Conservation (phyloP, 2,329 filamentous ascomycete species). For the Monilinia fructigena region DNA sequence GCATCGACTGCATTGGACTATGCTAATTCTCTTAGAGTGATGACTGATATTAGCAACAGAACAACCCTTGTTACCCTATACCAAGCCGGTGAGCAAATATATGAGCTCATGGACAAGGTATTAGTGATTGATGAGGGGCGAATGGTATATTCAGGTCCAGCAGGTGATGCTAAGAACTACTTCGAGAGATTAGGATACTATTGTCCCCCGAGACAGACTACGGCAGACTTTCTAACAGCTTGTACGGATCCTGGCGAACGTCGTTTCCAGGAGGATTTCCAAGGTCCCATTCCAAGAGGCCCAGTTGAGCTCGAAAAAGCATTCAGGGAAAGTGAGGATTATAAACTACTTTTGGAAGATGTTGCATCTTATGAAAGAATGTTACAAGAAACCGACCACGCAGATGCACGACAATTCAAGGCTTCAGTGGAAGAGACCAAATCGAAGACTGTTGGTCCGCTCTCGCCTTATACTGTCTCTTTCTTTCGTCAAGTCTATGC, state of each 20-base stretch:
- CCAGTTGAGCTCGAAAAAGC: slow-evolving; percentile 61
- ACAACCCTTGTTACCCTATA: slow-evolving; percentile 69
- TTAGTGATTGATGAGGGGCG: slow-evolving; percentile 72
- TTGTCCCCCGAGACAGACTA: slow-evolving; percentile 58
- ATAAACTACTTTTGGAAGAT: slow-evolving; percentile 59
- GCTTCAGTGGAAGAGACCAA: slow-evolving; percentile 64
- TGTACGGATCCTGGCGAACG: slow-evolving; percentile 73
- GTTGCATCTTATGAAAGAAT: slow-evolving; percentile 59
- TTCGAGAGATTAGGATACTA: slow-evolving; percentile 65
- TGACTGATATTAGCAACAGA: slow-evolving; percentile 73
- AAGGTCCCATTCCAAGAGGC: slow-evolving; percentile 59
- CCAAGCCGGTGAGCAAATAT: slow-evolving; percentile 68
- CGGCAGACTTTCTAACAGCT: slow-evolving; percentile 74
- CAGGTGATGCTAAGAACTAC: slow-evolving; percentile 60
- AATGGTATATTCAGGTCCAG: slow-evolving; percentile 64
- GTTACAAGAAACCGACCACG: slow-evolving; percentile 55
- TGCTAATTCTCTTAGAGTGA: slow-evolving; percentile 65
- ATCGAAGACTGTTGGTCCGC: slow-evolving; percentile 65
- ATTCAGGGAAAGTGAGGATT: slow-evolving; percentile 63
- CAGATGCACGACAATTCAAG: slow-evolving; percentile 64
- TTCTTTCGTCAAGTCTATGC: slow-evolving; percentile 69
- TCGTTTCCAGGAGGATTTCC: slow-evolving; percentile 59
- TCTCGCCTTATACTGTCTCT: slow-evolving; percentile 74
- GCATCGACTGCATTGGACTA: slow-evolving; percentile 78
- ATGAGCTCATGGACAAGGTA: slow-evolving; percentile 76